Percentiles rank a stretch among this genome's conserved stretches.
Evolutionary conservation across 306 rosid species (phyloP).

Genomic region (cucumber (Cucumis sativus)): Cucumber_9930_V3 NC_026657.2:22925001-22925500

Average conservation of each 20-base stretch:
- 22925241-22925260: conserved; percentile 12
- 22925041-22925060: conserved; percentile 1
- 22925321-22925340: conserved; percentile 69
- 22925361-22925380: too few species aligned
- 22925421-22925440: too few species aligned
- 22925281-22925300: conserved; percentile 49
- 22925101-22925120: too few species aligned
- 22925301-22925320: conserved; percentile 46
- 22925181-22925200: background rate
- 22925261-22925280: conserved; percentile 80
- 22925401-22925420: too few species aligned
- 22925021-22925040: conserved; percentile 7
- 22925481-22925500: too few species aligned
- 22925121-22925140: too few species aligned
- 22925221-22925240: background rate
- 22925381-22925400: too few species aligned
- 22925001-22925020: conserved; percentile 22
- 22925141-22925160: too few species aligned
- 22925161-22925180: too few species aligned
- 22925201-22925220: background rate
- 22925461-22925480: too few species aligned
- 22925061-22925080: background rate
- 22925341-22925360: background rate
- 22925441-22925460: too few species aligned
- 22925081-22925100: too few species aligned